phyloP scores from a whole-genome alignment of 192 early-diverging fungal genomes.

The Jimgerdemannia flammicorona region DNA sequence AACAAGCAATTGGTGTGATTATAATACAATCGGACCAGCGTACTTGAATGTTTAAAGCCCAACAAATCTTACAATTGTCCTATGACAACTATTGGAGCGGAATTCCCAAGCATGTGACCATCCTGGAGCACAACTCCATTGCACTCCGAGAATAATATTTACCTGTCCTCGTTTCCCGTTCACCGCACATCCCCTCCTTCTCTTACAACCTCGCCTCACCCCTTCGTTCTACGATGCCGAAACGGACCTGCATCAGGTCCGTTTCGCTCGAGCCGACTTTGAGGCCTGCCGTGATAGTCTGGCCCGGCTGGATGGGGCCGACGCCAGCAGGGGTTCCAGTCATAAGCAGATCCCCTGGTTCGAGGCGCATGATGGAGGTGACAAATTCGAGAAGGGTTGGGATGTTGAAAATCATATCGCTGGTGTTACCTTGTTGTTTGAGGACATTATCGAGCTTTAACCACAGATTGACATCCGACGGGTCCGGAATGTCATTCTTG shows the following conservation, averaged over 20 bases:
- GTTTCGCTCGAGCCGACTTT: background rate
- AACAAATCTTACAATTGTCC: too few species aligned
- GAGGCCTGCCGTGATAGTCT: constrained; percentile 73
- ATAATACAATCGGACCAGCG: too few species aligned
- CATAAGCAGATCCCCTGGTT: constrained; percentile 86
- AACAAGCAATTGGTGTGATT: too few species aligned
- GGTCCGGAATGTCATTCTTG: constrained; percentile 62
- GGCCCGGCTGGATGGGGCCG: constrained; percentile 75
- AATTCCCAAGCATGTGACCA: too few species aligned
- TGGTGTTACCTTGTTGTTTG: constrained; percentile 82
- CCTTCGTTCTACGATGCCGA: background rate
- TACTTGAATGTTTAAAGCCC: too few species aligned
- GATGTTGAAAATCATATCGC: constrained; percentile 91
- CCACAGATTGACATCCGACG: constrained; percentile 71
- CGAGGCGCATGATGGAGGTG: constrained; percentile 83
- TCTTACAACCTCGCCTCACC: background rate
- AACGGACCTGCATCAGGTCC: background rate
- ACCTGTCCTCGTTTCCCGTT: too few species aligned
- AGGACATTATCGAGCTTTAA: constrained; percentile 72
- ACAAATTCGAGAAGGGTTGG: constrained; percentile 78
- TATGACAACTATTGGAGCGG: too few species aligned
- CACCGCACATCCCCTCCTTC: background rate
- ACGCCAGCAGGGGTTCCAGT: constrained; percentile 92
- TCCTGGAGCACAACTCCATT: too few species aligned
- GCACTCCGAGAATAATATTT: too few species aligned